These are phyloP conservation scores for Cudoniella acicularis DNA, from an alignment of 495 filamentous ascomycete genomes.

Conservation along the genomic window DNA sequence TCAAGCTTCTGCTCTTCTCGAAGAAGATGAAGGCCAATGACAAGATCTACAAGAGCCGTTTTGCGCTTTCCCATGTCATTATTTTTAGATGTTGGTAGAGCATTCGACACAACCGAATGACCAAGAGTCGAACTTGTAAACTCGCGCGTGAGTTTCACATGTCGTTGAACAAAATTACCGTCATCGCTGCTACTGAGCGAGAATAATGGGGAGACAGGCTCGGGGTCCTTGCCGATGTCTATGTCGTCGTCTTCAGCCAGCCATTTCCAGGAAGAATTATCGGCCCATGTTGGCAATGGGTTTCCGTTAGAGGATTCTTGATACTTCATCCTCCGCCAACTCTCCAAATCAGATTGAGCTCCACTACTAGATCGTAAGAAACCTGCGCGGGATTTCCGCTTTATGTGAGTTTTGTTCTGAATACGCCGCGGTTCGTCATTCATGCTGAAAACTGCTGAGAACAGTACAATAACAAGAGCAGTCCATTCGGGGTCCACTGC, in stretches of 20 bases:
- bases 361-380: constrained; percentile 60
- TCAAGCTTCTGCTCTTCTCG: constrained; percentile 87
- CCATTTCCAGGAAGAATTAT: constrained; percentile 69
- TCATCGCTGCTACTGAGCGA: constrained; percentile 9
- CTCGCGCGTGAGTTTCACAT: constrained; percentile 21
- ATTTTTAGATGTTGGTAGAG: constrained; percentile 57
- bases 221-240: constrained; percentile 3
- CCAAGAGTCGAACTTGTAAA: constrained; percentile 58
- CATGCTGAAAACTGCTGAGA: constrained; percentile 50
- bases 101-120: constrained; percentile 47
- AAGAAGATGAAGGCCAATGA: constrained; percentile 78
- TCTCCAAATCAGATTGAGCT: constrained; percentile 44
- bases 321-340: constrained; percentile 59
- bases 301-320: constrained; percentile 41
- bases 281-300: constrained; percentile 53
- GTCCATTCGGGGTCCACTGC: constrained; percentile 71
- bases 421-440: not conserved
- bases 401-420: constrained; percentile 27
- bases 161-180: constrained; percentile 36
- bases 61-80: constrained; percentile 51
- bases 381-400: constrained; percentile 32
- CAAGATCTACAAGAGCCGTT: constrained; percentile 59
- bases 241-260: constrained; percentile 51
- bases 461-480: constrained; percentile 66
- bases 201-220: constrained; percentile 19